These are phyloP conservation scores for Penstemon barbatus DNA, from an alignment of 257 asterid species.

Conservation along the genomic window DNA sequence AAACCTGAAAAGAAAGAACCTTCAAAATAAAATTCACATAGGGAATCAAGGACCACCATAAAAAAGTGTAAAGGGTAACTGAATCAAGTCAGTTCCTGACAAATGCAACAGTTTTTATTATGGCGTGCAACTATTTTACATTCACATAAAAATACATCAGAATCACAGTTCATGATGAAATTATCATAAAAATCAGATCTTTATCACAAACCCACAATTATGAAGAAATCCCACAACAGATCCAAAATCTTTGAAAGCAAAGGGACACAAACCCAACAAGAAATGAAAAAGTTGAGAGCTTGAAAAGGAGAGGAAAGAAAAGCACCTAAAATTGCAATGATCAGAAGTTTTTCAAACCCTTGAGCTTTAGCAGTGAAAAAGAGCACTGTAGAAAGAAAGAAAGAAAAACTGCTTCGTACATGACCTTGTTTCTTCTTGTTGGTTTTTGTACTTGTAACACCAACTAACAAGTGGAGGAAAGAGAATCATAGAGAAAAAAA, in stretches of 20 bases:
- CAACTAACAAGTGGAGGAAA: slow-evolving; percentile 37
- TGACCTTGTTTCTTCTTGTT: slow-evolving; percentile 28
- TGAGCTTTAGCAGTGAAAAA: slow-evolving; percentile 18
- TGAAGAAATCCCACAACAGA: slow-evolving; percentile 28
- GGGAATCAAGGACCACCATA: slow-evolving; percentile 48
- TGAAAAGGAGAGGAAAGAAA: slow-evolving; percentile 17
- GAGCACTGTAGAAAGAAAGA: slow-evolving; percentile 19
- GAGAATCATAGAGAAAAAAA: slow-evolving; percentile 25
- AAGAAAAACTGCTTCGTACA: slow-evolving; percentile 19
- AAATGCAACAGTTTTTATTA: slow-evolving; percentile 41
- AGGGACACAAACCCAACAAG: slow-evolving; percentile 11
- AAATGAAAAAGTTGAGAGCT: slow-evolving; percentile 15
- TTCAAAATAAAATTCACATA: slow-evolving; percentile 35
- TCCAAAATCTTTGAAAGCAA: slow-evolving; percentile 31
- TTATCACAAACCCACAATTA: slow-evolving; percentile 25
- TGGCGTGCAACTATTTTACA: slow-evolving; percentile 36
- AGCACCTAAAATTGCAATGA: slow-evolving; percentile 42
- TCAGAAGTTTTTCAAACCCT: slow-evolving; percentile 22
- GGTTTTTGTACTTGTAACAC: slow-evolving; percentile 33
- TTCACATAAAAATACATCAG: slow-evolving; percentile 11
- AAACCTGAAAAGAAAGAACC: slow-evolving; percentile 41
- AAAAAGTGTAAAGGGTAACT: slow-evolving; percentile 30
- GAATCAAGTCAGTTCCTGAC: slow-evolving; percentile 48
- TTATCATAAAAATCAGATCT: slow-evolving; percentile 36
- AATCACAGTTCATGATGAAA: slow-evolving; percentile 14